These are phyloP conservation scores for Aureobasidium pullulans DNA, from an alignment of 2,329 filamentous ascomycete species.

Conservation along the genomic window DNA sequence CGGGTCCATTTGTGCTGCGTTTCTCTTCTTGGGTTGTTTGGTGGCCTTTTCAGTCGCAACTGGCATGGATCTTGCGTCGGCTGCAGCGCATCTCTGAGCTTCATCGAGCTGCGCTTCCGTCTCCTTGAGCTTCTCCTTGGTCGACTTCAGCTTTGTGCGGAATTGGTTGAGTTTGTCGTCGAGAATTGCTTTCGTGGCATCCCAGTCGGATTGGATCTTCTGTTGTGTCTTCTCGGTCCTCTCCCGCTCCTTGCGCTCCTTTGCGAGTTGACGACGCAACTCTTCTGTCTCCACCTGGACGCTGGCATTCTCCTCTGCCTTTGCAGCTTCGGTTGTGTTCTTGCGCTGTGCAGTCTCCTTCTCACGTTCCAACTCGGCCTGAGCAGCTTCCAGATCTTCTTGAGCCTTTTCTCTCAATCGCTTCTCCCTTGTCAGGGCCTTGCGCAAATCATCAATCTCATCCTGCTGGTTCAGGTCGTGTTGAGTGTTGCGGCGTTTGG, in stretches of 20 bases:
- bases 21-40: conserved; percentile 36
- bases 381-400: conserved; percentile 26
- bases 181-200: conserved; percentile 55
- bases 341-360: conserved; percentile 24
- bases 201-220: conserved; percentile 52
- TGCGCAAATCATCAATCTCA: conserved; percentile 38
- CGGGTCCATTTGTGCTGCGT: conserved; percentile 37
- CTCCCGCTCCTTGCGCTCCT: conserved; percentile 45
- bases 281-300: conserved; percentile 38
- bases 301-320: conserved; percentile 34
- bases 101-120: conserved; percentile 44
- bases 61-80: conserved; percentile 23
- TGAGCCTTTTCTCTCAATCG: conserved; percentile 37
- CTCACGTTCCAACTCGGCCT: conserved; percentile 28
- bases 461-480: conserved; percentile 38
- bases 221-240: conserved; percentile 47
- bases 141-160: conserved; percentile 60
- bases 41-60: conserved; percentile 23
- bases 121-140: conserved; percentile 67
- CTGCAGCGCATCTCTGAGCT: conserved; percentile 30
- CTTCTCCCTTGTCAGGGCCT: conserved; percentile 39
- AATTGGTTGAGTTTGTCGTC: conserved; percentile 65
- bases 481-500: conserved; percentile 43
- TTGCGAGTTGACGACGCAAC: conserved; percentile 43
- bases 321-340: conserved; percentile 31